Percentiles rank a stretch among this genome's conserved stretches.
These are phyloP conservation scores for Lachnellula willkommii DNA, from an alignment of 2,329 filamentous ascomycete species.

Conservation along the genomic window DNA sequence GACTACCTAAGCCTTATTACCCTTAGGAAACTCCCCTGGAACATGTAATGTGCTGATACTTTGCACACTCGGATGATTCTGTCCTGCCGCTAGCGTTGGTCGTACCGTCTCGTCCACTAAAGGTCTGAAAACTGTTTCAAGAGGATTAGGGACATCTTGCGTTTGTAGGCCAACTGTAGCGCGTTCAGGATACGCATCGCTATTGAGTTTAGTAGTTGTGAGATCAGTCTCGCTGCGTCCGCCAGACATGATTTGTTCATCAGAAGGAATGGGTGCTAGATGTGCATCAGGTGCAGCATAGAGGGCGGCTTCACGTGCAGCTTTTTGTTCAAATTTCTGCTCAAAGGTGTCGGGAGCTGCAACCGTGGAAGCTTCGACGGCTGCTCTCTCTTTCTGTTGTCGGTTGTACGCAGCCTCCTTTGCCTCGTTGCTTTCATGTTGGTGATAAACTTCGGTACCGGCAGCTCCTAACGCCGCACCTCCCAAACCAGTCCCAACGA, in stretches of 20 bases:
- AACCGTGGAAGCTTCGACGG: constrained; percentile 21
- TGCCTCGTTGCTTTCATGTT: constrained; percentile 12
- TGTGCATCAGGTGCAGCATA: constrained; percentile 17
- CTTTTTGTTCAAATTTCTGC: constrained; percentile 7
- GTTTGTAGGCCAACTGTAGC: constrained; percentile 1
- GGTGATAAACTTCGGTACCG: constrained; percentile 18
- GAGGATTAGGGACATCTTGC: constrained; percentile 10
- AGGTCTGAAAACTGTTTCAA: neutral
- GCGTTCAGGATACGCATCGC: neutral
- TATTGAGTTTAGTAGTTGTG: constrained; percentile 1
- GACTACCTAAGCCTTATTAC: neutral
- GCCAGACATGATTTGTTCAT: constrained; percentile 18
- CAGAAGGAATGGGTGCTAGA: neutral
- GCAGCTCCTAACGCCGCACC: constrained; percentile 18
- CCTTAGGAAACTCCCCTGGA: constrained; percentile 28
- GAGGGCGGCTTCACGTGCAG: constrained; percentile 12
- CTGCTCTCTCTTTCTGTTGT: constrained; percentile 18
- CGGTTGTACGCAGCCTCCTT: constrained; percentile 10
- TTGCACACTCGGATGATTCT: constrained; percentile 24
- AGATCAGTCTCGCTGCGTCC: constrained; percentile 20
- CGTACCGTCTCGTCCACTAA: constrained; percentile 14
- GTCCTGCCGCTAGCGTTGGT: constrained; percentile 21
- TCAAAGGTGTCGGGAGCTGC: constrained; percentile 14
- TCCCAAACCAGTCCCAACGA: constrained; percentile 16
- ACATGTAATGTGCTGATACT: constrained; percentile 30